These are phyloP conservation scores for Dactylellina haptotyla DNA, from an alignment of 2,329 filamentous ascomycete genomes.

Conservation along the genomic window DNA sequence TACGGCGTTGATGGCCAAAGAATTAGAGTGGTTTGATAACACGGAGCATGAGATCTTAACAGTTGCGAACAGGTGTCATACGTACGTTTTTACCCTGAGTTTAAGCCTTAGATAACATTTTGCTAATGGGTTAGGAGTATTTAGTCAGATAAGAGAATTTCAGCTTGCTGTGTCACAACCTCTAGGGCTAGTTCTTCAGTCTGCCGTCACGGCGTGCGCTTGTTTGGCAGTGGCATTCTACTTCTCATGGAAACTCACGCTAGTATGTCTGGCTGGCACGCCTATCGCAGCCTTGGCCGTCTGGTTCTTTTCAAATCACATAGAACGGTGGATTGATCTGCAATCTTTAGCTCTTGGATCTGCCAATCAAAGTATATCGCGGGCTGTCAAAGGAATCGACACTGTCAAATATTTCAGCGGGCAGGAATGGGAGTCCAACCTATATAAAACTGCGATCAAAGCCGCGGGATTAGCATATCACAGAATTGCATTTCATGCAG, in stretches of 20 bases:
- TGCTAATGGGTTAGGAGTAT: conserved; percentile 73
- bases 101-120: conserved; percentile 68
- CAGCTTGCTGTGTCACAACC: conserved; percentile 83
- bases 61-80: conserved; percentile 45
- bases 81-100: conserved; percentile 62
- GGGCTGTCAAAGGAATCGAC: conserved; percentile 79
- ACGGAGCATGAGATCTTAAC: conserved; percentile 70
- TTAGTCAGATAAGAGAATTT: conserved; percentile 81
- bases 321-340: conserved; percentile 35
- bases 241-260: conserved; percentile 83
- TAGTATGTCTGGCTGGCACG: conserved; percentile 78
- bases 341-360: conserved; percentile 58
- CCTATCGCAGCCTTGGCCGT: conserved; percentile 70
- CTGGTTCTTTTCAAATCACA: conserved; percentile 36
- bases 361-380: conserved; percentile 75
- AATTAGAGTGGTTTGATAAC: conserved; percentile 84
- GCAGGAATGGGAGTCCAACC: conserved; percentile 73
- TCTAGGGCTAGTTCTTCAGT: conserved; percentile 75
- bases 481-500: conserved; percentile 74
- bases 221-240: conserved; percentile 78
- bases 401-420: conserved; percentile 88
- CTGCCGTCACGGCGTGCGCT: conserved; percentile 71
- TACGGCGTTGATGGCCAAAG: conserved; percentile 73
- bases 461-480: conserved; percentile 72
- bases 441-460: conserved; percentile 71